Base-by-base conservation (phyloP, 1,139 yeast genomes). In the Taiozyma sp. region DNA sequence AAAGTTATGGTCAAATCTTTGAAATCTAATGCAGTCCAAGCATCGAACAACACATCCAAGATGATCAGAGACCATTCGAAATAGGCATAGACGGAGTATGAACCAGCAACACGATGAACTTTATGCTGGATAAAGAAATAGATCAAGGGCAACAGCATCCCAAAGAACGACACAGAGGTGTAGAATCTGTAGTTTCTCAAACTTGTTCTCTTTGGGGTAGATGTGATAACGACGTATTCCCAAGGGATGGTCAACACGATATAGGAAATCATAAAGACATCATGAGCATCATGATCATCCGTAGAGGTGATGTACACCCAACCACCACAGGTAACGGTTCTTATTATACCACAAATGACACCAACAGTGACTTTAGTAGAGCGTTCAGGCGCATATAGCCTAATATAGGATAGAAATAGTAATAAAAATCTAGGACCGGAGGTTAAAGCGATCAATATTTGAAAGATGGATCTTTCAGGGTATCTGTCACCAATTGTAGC, bases 291-390 rank as follows among this genome's bases (percentile, higher is more conserved):
- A 64, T 92, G 99, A 66, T 93, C 97, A 67, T 93, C 99, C 1
- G 98, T 90, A 10, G 96, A 88, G 2, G 99, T 93, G 58, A 93
- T 87, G 65, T 93, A 93, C 16, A 95, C 96, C 98, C 98, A 93
- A 13, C 98, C 98, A 61, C 99, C 99, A 64, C 99, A 93, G 1
- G 97, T 86, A 52, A 93, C 79, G 0, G 99, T 93, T 69, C 99
- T 80, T 24, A 87, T 53, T 2, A 87, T 54, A 12, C 99, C 99
- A 3, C 83, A 67, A 1, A 80, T 57, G 12, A 83, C 64, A 48
- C 78, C 65, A 34, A 74, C 55, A 29, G 80, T 59, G 0, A 55
- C 46, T 32, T 56, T 50, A 22, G 48, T 53, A 4, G 52, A 48
- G 58, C 65, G 30, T 69, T 67, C 52, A 23, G 51, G 48, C 13